These are phyloP conservation scores for Alternaria postmessia DNA, from an alignment of 2,329 filamentous ascomycete genomes.

Conservation along the genomic window DNA sequence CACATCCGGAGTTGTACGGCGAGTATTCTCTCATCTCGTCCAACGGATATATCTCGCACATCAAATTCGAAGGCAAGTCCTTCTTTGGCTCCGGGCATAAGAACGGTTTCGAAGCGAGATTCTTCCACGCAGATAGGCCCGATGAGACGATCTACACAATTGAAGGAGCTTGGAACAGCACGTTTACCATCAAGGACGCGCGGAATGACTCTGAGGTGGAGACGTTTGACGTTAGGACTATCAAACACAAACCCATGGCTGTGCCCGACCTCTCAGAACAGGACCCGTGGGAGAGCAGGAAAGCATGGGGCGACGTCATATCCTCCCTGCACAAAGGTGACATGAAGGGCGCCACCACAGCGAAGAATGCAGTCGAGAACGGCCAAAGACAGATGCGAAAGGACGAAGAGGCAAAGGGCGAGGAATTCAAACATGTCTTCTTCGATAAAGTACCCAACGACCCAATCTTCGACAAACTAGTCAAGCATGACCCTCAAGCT, in stretches of 20 bases:
- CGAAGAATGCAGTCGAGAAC: conserved; percentile 46
- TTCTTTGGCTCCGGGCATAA: conserved; percentile 52
- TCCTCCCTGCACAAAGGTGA: conserved; percentile 50
- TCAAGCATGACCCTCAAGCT: conserved; percentile 23
- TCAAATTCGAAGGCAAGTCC: conserved; percentile 56
- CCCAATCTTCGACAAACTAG: conserved; percentile 36
- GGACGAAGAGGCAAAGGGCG: conserved; percentile 47
- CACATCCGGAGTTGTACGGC: conserved; percentile 56
- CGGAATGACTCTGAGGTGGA: conserved; percentile 48
- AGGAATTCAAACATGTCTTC: conserved; percentile 52
- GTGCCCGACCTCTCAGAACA: conserved; percentile 47
- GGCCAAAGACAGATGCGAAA: conserved; percentile 55
- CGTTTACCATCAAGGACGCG: conserved; percentile 49
- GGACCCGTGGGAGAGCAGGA: conserved; percentile 57
- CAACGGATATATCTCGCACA: conserved; percentile 52
- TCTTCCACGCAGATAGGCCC: conserved; percentile 48
- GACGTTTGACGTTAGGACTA: conserved; percentile 42
- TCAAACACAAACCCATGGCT: conserved; percentile 29
- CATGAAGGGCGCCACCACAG: conserved; percentile 49
- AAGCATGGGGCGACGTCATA: conserved; percentile 55
- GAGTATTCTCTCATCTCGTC: conserved; percentile 54
- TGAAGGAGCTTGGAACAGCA: conserved; percentile 54
- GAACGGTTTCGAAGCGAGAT: conserved; percentile 52
- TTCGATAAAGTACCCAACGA: conserved; percentile 47
- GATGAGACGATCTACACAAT: conserved; percentile 48